Evolutionary conservation across 2,329 filamentous ascomycete genomes (phyloP), one percentile per base, ranked within the genome.

Genomic region (Biscogniauxia marginata): DNA sequence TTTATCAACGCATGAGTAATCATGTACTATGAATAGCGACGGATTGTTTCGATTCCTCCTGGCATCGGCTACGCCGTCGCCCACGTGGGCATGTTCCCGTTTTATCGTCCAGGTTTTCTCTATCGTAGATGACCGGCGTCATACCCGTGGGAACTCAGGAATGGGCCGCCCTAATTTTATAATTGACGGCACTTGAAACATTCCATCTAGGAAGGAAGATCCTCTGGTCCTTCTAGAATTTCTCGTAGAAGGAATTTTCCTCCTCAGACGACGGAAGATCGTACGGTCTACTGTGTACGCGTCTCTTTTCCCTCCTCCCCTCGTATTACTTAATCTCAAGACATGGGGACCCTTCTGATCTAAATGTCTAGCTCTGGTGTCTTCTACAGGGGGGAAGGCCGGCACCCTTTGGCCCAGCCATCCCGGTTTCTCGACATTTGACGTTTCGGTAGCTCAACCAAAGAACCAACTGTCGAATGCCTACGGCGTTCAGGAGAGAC

Each of bases 371-470:
- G 30, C 11, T 16, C 30, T n/a, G 30, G 5, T 16, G n/a, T n/a
- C 30, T 11, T 39, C 30, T 39, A 4, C 24, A 25, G 9, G 30
- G 30, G 9, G n/a, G 13, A 11, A 16, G 30, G n/a, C n/a, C n/a
- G n/a, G n/a, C n/a, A 39, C 30, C 30, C 30, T 39, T 39, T 39
- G n/a, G 24, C 25, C 45, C 51, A 47, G 21, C 52, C 34, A 56
- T 54, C 56, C 49, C 46, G 50, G 48, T 56, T 50, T 39, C 50
- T 46, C 18, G 45, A 54, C 30, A 23, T 53, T 59, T 53, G 30
- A 50, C 43, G 49, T 50, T 54, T 49, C 49, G 43, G 55, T 49
- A 48, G 46, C 21, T 20, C 46, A 23, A 25, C 46, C 46, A n/a
- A 3, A 48, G 25, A 25, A 25, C 46, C 8, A 20, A 19, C n/a